Percentiles rank a stretch among this genome's conserved stretches.
Evolutionary conservation across 805 yeast genomes (phyloP).

Genomic region (Candida hispaniensis): DNA sequence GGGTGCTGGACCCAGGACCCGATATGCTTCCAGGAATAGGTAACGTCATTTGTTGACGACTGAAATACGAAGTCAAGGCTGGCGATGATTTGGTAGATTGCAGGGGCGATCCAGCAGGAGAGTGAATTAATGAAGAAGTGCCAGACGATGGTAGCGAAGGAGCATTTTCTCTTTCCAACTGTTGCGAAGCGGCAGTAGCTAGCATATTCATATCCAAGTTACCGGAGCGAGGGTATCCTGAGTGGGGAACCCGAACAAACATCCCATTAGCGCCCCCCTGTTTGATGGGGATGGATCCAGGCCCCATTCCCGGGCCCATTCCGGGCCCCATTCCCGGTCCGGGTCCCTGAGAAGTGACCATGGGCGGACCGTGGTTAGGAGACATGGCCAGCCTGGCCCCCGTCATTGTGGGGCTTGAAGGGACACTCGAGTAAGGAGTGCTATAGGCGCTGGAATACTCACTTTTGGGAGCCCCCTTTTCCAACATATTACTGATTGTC

Average conservation of each 20-base stretch:
- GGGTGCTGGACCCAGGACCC: constrained; percentile 13
- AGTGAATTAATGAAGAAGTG: constrained; percentile 20
- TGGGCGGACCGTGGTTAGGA: constrained; percentile 1
- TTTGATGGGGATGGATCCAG: constrained; percentile 33
- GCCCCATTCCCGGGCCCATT: constrained; percentile 19
- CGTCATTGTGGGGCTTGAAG: constrained; percentile 21
- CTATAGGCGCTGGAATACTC: constrained; percentile 20
- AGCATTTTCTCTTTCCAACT: constrained; percentile 32
- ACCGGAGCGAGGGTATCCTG: constrained; percentile 18
- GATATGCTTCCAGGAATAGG: constrained; percentile 15
- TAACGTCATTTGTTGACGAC: too few relatives aligned
- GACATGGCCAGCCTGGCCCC: constrained; percentile 1
- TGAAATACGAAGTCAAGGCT: constrained; percentile 22
- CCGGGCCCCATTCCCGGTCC: constrained; percentile 17
- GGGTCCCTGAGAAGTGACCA: constrained; percentile 14
- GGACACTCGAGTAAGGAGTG: constrained; percentile 23
- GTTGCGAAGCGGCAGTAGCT: constrained; percentile 37
- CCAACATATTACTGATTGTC: constrained; percentile 15
- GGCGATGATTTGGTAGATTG: constrained; percentile 21
- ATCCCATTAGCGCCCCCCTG: constrained; percentile 35
- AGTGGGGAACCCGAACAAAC: constrained; percentile 23
- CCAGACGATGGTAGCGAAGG: constrained; percentile 11
- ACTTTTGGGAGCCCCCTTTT: constrained; percentile 17
- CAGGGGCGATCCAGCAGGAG: constrained; percentile 18
- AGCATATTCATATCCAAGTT: constrained; percentile 33